These are phyloP conservation scores for Pseudozyma pruni DNA, from an alignment of 1,284 basidiomycete genomes.

Conservation along the genomic window DNA sequence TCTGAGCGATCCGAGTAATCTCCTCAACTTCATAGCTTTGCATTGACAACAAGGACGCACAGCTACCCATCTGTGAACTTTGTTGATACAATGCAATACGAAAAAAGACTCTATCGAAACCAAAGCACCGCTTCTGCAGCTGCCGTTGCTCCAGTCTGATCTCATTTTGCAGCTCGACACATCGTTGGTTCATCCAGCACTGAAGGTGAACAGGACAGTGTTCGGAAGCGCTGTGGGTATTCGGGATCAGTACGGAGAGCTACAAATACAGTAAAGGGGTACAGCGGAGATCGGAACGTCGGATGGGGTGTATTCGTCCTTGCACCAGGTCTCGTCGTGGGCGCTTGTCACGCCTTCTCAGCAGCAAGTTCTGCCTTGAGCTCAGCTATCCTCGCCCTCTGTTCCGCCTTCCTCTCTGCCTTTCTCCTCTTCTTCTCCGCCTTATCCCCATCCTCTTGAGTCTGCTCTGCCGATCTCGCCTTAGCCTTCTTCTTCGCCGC, in stretches of 20 bases:
- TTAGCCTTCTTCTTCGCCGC: conserved; percentile 21
- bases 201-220: too few species aligned
- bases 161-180: too few species aligned
- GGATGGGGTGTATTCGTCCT: too few species aligned
- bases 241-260: too few species aligned
- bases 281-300: too few species aligned
- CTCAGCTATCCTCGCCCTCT: conserved; percentile 15
- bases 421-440: conserved; percentile 17
- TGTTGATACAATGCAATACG: conserved; percentile 8
- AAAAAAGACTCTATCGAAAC: conserved; percentile 6
- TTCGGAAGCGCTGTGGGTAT: too few species aligned
- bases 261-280: too few species aligned
- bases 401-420: conserved; percentile 27
- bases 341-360: conserved; percentile 2
- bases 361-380: conserved; percentile 34
- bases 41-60: background rate
- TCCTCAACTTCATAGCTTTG: background rate
- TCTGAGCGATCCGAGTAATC: conserved; percentile 51
- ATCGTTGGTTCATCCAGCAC: too few species aligned
- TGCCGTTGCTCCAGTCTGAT: too few species aligned
- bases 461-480: conserved; percentile 8
- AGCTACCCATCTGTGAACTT: too few species aligned
- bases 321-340: too few species aligned
- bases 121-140: background rate
- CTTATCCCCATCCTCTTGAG: background rate